These are phyloP conservation scores for Phalaenopsis hybrid DNA, from an alignment of 116 monocot genomes.

Conservation along the genomic window DNA sequence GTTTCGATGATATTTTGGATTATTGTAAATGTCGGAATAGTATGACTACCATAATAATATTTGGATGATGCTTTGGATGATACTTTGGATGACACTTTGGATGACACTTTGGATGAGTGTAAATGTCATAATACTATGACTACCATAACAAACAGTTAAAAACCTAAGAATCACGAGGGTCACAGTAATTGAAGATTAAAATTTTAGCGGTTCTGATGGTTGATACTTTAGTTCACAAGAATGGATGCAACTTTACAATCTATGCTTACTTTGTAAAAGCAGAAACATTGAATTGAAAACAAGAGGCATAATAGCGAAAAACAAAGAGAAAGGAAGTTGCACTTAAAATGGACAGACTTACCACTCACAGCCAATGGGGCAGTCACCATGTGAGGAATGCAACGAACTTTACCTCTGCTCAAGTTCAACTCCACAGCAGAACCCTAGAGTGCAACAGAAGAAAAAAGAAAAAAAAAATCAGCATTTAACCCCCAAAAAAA, in stretches of 20 bases:
- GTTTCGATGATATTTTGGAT: no score
- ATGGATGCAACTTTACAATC: background rate
- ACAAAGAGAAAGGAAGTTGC: background rate
- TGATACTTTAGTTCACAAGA: background rate
- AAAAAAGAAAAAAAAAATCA: background rate
- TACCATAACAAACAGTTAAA: no score
- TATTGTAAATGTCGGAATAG: no score
- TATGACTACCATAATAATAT: no score
- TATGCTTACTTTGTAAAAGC: background rate
- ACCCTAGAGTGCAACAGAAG: conserved; percentile 19
- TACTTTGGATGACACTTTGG: no score
- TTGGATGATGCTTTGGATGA: no score
- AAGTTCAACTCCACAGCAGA: conserved; percentile 33
- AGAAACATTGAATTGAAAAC: background rate
- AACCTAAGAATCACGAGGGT: background rate
- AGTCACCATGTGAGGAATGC: conserved; percentile 47
- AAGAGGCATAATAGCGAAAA: background rate
- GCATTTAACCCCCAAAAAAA: background rate
- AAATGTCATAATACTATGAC: no score
- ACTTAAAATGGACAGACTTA: conserved; percentile 23
- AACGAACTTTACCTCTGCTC: conserved; percentile 53
- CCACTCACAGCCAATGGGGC: conserved; percentile 80
- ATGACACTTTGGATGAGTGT: no score
- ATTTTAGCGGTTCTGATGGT: background rate
- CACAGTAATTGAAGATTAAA: background rate